Percentiles rank a stretch among this genome's conserved stretches.
These are phyloP conservation scores for Candida schatavii DNA, from an alignment of 805 yeast genomes.

Conservation along the genomic window DNA sequence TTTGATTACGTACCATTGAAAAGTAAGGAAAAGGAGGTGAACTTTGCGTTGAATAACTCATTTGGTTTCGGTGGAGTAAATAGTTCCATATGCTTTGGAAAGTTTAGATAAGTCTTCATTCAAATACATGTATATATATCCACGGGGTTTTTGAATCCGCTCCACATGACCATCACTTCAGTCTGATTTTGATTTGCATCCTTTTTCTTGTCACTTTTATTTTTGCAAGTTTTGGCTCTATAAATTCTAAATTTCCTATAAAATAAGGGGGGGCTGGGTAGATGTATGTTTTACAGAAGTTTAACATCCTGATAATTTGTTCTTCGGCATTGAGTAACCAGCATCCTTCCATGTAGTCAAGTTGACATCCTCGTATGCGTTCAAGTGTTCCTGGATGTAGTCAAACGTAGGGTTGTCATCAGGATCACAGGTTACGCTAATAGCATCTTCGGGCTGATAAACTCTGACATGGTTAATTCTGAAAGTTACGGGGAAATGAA, in stretches of 20 bases:
- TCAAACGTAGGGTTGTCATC: constrained; percentile 74
- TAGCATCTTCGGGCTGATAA: constrained; percentile 68
- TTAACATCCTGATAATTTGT: constrained; percentile 13
- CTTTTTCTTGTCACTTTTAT: too few relatives aligned
- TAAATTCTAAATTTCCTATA: too few relatives aligned
- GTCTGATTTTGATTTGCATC: too few relatives aligned
- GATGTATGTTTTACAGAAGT: too few relatives aligned
- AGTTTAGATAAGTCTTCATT: too few relatives aligned
- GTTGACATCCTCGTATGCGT: constrained; percentile 66
- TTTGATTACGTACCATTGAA: constrained; percentile 56
- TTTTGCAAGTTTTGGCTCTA: too few relatives aligned
- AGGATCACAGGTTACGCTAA: constrained; percentile 77
- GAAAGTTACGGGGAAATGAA: constrained; percentile 73
- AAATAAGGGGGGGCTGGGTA: too few relatives aligned
- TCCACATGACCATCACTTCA: too few relatives aligned
- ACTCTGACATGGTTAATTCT: constrained; percentile 79
- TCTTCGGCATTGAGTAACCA: constrained; percentile 50
- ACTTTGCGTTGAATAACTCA: constrained; percentile 77
- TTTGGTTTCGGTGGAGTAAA: constrained; percentile 99
- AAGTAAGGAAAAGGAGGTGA: constrained; percentile 38
- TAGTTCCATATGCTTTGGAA: constrained; percentile 59
- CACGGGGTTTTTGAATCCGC: not conserved
- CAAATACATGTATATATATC: not conserved
- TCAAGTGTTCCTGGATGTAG: constrained; percentile 65
- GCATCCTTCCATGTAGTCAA: constrained; percentile 68